Percentiles rank a stretch among this genome's conserved stretches.
phyloP scores from a whole-genome alignment of 1,284 basidiomycete genomes.

The Cerioporus squamosus region DNA sequence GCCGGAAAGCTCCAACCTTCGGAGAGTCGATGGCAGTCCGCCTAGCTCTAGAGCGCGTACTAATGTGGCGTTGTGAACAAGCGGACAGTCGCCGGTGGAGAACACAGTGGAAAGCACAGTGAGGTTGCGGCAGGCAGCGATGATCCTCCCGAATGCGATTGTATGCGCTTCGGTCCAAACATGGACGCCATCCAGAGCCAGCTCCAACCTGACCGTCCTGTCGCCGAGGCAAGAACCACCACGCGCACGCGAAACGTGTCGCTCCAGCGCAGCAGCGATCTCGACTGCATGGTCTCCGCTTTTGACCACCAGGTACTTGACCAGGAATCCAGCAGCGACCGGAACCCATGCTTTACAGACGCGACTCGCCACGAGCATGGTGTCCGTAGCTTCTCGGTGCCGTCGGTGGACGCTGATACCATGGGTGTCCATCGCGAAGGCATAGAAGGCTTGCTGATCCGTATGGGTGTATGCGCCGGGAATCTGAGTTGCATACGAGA shows the following conservation, averaged over 20 bases:
- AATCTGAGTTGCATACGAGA: constrained; percentile 33
- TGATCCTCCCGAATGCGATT: constrained; percentile 30
- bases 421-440: constrained; percentile 35
- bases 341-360: constrained; percentile 37
- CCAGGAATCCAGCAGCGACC: constrained; percentile 31
- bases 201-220: constrained; percentile 34
- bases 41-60: constrained; percentile 8
- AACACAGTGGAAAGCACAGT: constrained; percentile 37
- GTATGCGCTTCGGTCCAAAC: constrained; percentile 32
- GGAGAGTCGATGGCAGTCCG: constrained; percentile 6
- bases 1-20: constrained; percentile 21
- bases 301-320: constrained; percentile 37
- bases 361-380: constrained; percentile 33
- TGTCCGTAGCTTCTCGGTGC: constrained; percentile 33
- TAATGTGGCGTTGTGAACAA: constrained; percentile 7
- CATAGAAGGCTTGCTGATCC: constrained; percentile 32
- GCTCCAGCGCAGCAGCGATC: constrained; percentile 26
- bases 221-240: constrained; percentile 6
- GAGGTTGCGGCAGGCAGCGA: constrained; percentile 34
- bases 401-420: constrained; percentile 34
- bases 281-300: constrained; percentile 33
- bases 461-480: constrained; percentile 34
- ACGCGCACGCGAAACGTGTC: background rate
- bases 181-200: constrained; percentile 37
- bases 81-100: constrained; percentile 23